Evolutionary conservation across 1,284 basidiomycete genomes (phyloP).

Genomic region (Ustilago trichophora): DNA sequence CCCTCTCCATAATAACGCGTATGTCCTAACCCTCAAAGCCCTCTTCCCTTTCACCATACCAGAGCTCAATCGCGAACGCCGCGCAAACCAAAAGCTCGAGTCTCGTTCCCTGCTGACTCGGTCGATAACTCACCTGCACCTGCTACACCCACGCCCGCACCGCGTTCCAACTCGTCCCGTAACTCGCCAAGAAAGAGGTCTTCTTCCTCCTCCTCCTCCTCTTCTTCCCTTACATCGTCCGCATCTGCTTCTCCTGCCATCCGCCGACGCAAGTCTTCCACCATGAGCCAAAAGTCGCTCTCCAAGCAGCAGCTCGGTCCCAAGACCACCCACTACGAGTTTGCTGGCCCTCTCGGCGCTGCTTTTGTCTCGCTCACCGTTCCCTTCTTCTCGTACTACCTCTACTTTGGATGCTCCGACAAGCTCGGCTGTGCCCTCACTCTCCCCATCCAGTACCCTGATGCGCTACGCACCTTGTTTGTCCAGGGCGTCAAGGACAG

Average conservation of each 20-base stretch:
- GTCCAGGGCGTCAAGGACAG: slow-evolving; percentile 44
- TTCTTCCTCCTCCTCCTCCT: slow-evolving; percentile 7
- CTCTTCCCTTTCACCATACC: neutral
- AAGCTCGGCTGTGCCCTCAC: slow-evolving; percentile 54
- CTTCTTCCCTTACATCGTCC: slow-evolving; percentile 10
- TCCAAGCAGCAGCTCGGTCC: slow-evolving; percentile 67
- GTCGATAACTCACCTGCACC: slow-evolving; percentile 35
- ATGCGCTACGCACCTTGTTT: slow-evolving; percentile 34
- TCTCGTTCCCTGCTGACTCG: slow-evolving; percentile 32
- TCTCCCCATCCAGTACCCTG: slow-evolving; percentile 44
- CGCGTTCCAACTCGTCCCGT: slow-evolving; percentile 23
- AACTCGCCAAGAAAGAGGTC: slow-evolving; percentile 22
- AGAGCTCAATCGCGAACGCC: slow-evolving; percentile 43
- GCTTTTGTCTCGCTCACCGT: slow-evolving; percentile 77
- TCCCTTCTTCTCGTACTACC: slow-evolving; percentile 78
- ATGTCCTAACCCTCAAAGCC: too few relatives aligned
- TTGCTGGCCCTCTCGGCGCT: slow-evolving; percentile 84
- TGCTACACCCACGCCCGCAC: slow-evolving; percentile 30
- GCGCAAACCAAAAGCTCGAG: slow-evolving; percentile 28
- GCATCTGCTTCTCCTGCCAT: slow-evolving; percentile 17
- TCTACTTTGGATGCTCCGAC: slow-evolving; percentile 88
- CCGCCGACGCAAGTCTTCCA: slow-evolving; percentile 34
- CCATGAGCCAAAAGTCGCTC: slow-evolving; percentile 39
- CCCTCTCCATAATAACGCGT: neutral
- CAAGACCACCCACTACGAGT: slow-evolving; percentile 76